phyloP scores from a whole-genome alignment of 805 yeast species.

The Suhomyces prunicola region DNA sequence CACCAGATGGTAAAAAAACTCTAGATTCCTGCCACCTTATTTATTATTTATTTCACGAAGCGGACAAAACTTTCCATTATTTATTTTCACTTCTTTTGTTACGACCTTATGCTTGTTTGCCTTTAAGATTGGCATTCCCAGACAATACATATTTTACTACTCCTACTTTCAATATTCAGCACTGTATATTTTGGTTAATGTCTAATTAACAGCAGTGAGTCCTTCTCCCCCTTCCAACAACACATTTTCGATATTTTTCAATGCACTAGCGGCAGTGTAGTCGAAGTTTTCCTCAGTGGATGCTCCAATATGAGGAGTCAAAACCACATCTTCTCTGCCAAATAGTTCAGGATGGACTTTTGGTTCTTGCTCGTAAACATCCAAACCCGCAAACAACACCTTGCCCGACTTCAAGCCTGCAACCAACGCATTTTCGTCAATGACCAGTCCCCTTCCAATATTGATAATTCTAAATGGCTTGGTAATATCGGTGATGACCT shows the following conservation, averaged over 20 bases:
- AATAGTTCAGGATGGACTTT: constrained; percentile 46
- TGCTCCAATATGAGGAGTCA: constrained; percentile 73
- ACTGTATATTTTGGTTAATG: too few relatives aligned
- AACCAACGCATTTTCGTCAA: constrained; percentile 65
- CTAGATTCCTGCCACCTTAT: neutral
- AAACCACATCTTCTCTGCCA: constrained; percentile 57
- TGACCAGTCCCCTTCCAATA: constrained; percentile 70
- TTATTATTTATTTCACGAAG: constrained; percentile 5
- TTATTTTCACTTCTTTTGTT: neutral
- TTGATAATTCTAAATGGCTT: constrained; percentile 63
- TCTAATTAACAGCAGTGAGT: constrained; percentile 11
- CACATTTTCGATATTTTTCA: constrained; percentile 52
- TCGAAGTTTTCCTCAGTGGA: constrained; percentile 56
- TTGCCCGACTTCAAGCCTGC: constrained; percentile 58
- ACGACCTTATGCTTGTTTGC: constrained; percentile 8
- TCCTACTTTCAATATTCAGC: too few relatives aligned
- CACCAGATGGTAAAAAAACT: constrained; percentile 1
- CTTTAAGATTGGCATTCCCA: neutral
- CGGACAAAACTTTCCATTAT: neutral
- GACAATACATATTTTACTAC: neutral
- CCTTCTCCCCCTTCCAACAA: constrained; percentile 40
- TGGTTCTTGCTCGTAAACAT: constrained; percentile 70
- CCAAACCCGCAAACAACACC: constrained; percentile 65
- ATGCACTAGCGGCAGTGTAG: constrained; percentile 49
- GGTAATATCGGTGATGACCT: constrained; percentile 45